Percentiles rank a stretch among this genome's conserved stretches.
These are phyloP conservation scores for Penicillium macrosclerotiorum DNA, from an alignment of 495 filamentous ascomycete genomes.

Conservation along the genomic window DNA sequence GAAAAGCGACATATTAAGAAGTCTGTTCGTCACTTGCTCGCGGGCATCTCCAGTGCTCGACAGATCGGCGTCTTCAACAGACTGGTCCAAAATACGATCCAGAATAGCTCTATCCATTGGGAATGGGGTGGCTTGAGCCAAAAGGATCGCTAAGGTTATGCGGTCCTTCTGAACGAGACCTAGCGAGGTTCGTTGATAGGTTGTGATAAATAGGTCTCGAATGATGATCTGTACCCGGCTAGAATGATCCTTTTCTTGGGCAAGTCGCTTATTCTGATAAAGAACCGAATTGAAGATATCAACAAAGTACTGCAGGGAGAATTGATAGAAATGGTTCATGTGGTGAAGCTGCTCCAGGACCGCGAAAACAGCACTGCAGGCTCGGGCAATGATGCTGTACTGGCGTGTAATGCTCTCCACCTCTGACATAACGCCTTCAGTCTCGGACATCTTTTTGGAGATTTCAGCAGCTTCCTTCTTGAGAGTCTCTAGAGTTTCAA, in stretches of 20 bases:
- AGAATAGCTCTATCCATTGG: constrained; percentile 88
- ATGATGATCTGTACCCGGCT: constrained; percentile 82
- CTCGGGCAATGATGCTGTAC: constrained; percentile 87
- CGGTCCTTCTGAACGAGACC: constrained; percentile 91
- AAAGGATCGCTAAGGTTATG: constrained; percentile 90
- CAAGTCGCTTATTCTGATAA: constrained; percentile 71
- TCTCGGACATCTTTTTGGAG: constrained; percentile 91
- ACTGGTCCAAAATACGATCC: constrained; percentile 79
- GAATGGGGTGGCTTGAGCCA: constrained; percentile 91
- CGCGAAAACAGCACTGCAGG: constrained; percentile 95
- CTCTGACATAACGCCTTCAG: constrained; percentile 96
- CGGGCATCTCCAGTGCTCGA: constrained; percentile 62
- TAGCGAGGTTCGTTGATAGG: constrained; percentile 90
- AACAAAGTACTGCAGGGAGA: constrained; percentile 96
- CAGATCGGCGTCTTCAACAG: constrained; percentile 72
- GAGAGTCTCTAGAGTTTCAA: constrained; percentile 94
- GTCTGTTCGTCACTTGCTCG: constrained; percentile 66
- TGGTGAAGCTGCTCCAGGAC: constrained; percentile 96
- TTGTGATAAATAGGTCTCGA: constrained; percentile 81
- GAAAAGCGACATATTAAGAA: constrained; percentile 68
- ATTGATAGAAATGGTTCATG: constrained; percentile 99
- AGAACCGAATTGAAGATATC: constrained; percentile 96
- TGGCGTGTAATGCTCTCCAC: constrained; percentile 91
- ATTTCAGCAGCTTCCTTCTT: constrained; percentile 98
- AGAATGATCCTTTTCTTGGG: constrained; percentile 69